phyloP scores from a whole-genome alignment of 2,329 filamentous ascomycete species.

The Aspergillus transmontanensis region DNA sequence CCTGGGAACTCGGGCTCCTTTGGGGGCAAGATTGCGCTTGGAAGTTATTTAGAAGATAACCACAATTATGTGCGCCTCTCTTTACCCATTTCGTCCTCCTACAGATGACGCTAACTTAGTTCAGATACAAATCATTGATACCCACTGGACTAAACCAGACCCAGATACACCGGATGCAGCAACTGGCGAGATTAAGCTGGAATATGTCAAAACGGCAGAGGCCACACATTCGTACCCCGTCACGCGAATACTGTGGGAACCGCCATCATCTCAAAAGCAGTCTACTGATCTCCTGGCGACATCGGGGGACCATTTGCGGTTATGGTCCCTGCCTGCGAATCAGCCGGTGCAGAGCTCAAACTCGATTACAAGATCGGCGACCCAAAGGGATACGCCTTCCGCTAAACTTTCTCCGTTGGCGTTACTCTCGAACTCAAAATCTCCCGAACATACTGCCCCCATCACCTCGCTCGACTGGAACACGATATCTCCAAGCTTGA shows the following conservation, averaged over 20 bases:
- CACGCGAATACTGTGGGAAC: constrained; percentile 93
- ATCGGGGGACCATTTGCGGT: constrained; percentile 86
- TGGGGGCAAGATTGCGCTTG: constrained; percentile 89
- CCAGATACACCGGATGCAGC: constrained; percentile 71
- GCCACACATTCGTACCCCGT: constrained; percentile 98
- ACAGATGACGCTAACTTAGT: constrained; percentile 22
- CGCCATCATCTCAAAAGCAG: constrained; percentile 90
- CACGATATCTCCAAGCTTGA: constrained; percentile 90
- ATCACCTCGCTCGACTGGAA: constrained; percentile 98
- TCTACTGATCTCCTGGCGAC: constrained; percentile 93
- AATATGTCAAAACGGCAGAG: constrained; percentile 92
- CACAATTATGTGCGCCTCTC: constrained; percentile 83
- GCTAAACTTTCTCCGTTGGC: constrained; percentile 89
- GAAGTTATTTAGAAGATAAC: constrained; percentile 95
- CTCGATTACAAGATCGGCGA: constrained; percentile 68
- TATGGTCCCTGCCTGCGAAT: constrained; percentile 83
- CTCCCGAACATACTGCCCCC: constrained; percentile 94
- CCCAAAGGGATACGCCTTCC: constrained; percentile 62
- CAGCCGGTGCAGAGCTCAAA: constrained; percentile 64
- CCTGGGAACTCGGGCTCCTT: constrained; percentile 61
- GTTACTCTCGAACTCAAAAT: constrained; percentile 95
- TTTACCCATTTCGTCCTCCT: constrained; percentile 7
- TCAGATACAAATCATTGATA: constrained; percentile 96
- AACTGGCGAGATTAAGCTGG: constrained; percentile 65
- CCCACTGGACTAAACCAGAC: constrained; percentile 71